phyloP scores from a whole-genome alignment of 1,139 yeast species.

The Komagataea norvegica region DNA sequence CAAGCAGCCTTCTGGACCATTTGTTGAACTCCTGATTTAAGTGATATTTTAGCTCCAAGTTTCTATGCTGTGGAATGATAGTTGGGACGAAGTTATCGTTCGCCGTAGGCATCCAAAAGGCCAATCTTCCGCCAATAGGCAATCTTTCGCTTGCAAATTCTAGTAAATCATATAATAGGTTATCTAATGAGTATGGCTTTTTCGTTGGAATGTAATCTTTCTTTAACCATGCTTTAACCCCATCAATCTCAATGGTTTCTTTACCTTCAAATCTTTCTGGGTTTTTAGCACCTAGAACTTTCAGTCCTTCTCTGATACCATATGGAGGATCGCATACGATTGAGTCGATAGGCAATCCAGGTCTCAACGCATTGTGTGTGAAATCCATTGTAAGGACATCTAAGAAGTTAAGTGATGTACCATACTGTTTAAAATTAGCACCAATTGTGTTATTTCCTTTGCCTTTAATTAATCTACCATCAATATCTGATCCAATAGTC shows the following conservation, averaged over 20 bases:
- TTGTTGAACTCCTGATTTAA: conserved; percentile 86
- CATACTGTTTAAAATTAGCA: conserved; percentile 74
- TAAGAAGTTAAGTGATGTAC: conserved; percentile 50
- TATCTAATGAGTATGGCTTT: conserved; percentile 79
- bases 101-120: conserved; percentile 99
- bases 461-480: conserved; percentile 78
- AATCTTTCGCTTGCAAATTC: conserved; percentile 67
- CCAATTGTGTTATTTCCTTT: conserved; percentile 50
- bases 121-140: conserved; percentile 70
- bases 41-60: conserved; percentile 63
- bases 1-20: conserved; percentile 86
- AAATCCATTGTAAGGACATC: conserved; percentile 92
- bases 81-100: conserved; percentile 74
- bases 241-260: conserved; percentile 60
- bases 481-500: conserved; percentile 87
- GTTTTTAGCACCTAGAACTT: conserved; percentile 83
- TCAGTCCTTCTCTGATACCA: conserved; percentile 93
- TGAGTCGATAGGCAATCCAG: conserved; percentile 60
- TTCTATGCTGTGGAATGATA: conserved; percentile 73
- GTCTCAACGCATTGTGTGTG: conserved; percentile 79
- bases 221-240: conserved; percentile 70
- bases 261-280: conserved; percentile 58
- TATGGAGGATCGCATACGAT: conserved; percentile 97
- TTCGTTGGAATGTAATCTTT: conserved; percentile 90
- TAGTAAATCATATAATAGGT: conserved; percentile 71